A percentile compares a stretch with the other conserved stretches of the same genome.
Conservation (phyloP, 345 rosid species). For the Eucalyptus marginata region DNA sequence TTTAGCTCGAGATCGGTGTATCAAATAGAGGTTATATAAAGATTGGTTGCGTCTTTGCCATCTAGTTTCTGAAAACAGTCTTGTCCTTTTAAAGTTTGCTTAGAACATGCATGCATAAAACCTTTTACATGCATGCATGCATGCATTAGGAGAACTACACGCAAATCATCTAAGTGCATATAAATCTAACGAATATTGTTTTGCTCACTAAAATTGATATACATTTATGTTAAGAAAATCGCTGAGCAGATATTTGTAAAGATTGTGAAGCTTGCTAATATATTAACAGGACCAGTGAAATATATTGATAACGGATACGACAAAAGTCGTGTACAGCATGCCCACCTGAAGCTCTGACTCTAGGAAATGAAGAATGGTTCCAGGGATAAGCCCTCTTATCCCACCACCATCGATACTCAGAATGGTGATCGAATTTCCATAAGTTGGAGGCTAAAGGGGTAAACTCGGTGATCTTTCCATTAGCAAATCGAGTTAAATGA, state of each 20-base stretch:
- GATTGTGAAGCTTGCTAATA: not conserved
- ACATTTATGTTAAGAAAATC: not conserved
- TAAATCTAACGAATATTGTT: not conserved
- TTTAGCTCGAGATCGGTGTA: not conserved
- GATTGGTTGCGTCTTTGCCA: not conserved
- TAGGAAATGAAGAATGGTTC: conserved; percentile 9
- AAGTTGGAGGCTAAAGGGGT: conserved; percentile 7
- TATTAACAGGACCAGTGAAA: not conserved
- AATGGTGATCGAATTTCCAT: conserved; percentile 19
- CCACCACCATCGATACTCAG: conserved; percentile 49
- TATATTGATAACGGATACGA: not conserved
- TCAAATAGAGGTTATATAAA: not conserved
- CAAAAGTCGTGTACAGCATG: not conserved
- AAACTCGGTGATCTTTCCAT: conserved; percentile 1
- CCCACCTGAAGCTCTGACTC: conserved; percentile 22
- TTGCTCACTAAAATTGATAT: not conserved
- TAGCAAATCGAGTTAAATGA: not conserved
- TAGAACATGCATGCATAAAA: not conserved
- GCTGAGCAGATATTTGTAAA: not conserved
- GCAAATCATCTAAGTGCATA: not conserved
- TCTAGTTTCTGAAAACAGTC: not conserved
- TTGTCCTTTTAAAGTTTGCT: conserved; percentile 2
- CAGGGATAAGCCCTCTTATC: conserved; percentile 33
- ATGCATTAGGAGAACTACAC: not conserved
- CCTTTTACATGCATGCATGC: not conserved